These are phyloP conservation scores for Calonectria multiphialidica DNA, from an alignment of 2,329 filamentous ascomycete species.

Conservation along the genomic window DNA sequence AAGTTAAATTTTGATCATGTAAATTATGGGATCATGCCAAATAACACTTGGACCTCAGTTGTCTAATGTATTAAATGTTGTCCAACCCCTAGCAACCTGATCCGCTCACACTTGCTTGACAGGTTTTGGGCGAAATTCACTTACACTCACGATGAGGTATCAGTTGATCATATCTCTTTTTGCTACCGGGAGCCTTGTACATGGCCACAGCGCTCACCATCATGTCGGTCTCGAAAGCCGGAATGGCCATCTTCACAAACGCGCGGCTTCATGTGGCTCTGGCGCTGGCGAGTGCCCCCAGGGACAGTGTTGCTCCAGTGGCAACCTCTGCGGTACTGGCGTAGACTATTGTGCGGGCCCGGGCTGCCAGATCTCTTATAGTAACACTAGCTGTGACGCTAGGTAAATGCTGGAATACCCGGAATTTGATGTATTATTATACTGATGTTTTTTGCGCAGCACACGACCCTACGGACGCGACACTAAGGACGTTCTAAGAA, in stretches of 20 bases:
- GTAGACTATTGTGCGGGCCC: conserved; percentile 48
- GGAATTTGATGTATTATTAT: neutral
- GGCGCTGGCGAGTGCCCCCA: neutral
- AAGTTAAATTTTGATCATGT: neutral
- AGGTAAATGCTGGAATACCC: neutral
- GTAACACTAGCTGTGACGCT: conserved; percentile 48
- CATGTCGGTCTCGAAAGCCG: neutral
- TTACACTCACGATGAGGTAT: neutral
- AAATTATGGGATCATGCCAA: too few relatives aligned
- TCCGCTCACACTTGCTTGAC: neutral
- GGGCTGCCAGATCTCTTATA: conserved; percentile 51
- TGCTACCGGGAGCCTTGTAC: neutral
- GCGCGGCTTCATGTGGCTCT: neutral
- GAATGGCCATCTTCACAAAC: neutral
- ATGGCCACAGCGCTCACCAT: neutral
- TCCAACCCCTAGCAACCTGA: too few relatives aligned
- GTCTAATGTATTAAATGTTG: too few relatives aligned
- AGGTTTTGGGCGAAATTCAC: neutral
- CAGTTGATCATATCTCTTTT: neutral
- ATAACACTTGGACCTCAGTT: too few relatives aligned
- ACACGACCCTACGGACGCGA: neutral
- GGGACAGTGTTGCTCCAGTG: conserved; percentile 48
- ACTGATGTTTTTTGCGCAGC: neutral
- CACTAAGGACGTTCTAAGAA: neutral
- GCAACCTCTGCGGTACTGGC: conserved; percentile 49